Evolutionary conservation across 768 basidiomycete genomes (phyloP), one percentile per base, ranked within the genome.

Genomic region (Rhodosporidiobolus odoratus): DNA sequence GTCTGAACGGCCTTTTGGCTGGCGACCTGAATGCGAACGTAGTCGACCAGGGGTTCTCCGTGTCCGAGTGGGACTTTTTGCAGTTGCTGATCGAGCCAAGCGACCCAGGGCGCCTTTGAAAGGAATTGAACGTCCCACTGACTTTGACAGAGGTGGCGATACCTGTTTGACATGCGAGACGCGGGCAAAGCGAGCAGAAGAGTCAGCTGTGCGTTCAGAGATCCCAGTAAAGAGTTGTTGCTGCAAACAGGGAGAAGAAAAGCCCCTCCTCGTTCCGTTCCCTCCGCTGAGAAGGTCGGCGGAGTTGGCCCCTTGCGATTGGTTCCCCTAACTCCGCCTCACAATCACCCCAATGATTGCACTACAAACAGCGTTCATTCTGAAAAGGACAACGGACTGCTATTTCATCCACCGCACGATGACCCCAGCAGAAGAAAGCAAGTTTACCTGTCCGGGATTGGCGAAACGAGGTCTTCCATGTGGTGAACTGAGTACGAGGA

Each of bases 21-120:
- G 10, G 13, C 41, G 58, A 53, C 47, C 16, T n/a, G 58, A 16
- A 10, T 25, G 23, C 61, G 61, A 38, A 68, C 67, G 67, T 62
- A 68, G 56, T 62, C 57, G 61, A 63, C 61, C 43, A 68, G 67
- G 1, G 5, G 47, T 34, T 63, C 61, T 45, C 56, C 47, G 40
- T 37, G 37, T 0, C 0, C 12, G 56, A 62, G n/a, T 1, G 67
- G 67, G 30, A 35, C 4, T 2, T 23, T 12, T 3, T 32, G 13
- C 19, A 62, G 6, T 25, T 43, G 48, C n/a, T n/a, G 19, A 32
- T 69, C 56, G 47, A 63, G 61, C 67, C 62, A 63, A 5, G 13
- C 8, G 30, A 41, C 41, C 56, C 50, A 63, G 1, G 48, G 16
- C 9, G 56, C 35, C 19, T 63, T 58, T 12, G 61, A 37, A 35